Evolutionary conservation across 129 eudicot species (phyloP), one percentile per base, ranked within the genome.

Genomic region (Flaveria bidentis): DNA sequence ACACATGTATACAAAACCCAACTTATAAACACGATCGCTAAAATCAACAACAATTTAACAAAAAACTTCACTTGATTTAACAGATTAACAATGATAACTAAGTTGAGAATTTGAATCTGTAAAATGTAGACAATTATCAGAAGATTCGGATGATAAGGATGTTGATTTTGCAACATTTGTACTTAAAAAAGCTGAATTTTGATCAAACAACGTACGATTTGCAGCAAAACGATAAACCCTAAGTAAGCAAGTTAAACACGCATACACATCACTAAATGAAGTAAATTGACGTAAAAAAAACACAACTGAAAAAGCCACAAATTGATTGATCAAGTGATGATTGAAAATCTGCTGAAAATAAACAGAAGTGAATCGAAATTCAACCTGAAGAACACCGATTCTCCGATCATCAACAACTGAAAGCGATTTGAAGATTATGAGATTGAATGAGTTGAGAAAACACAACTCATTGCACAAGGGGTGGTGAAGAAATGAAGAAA

Each of bases 311-410:
- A 5, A 36, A 5, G 12, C 17, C 17, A 57, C 9, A n/a, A 16
- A 25, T 12, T 7, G 10, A 64, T 39, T 39, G 16, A 39, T n/a
- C 26, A 36, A 18, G 10, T 66, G 71, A 66, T 22, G 66, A 60
- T 3, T 60, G 66, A 22, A 36, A 22, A 10, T 60, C n/a, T 22
- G n/a, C n/a, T 3, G 39, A 60, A 25, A 60, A 2, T 60, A 60
- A 25, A n/a, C 25, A 60, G 5, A 66, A 66, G 2, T 39, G 49
- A 30, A 66, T 15, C 26, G 71, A 66, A 66, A 66, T 66, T 66
- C 26, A 39, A 66, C 71, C 71, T 66, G 23, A 53, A 28, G 13
- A 23, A 68, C 6, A 23, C 22, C 17, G 61, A 50, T 14, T 50
- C 61, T 68, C 15, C 47, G 9, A 28, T 52, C 28, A n/a, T 6